Evolutionary conservation across 495 filamentous ascomycete genomes (phyloP), one percentile per base, ranked within the genome.

Genomic region (Letharia columbiana): DNA sequence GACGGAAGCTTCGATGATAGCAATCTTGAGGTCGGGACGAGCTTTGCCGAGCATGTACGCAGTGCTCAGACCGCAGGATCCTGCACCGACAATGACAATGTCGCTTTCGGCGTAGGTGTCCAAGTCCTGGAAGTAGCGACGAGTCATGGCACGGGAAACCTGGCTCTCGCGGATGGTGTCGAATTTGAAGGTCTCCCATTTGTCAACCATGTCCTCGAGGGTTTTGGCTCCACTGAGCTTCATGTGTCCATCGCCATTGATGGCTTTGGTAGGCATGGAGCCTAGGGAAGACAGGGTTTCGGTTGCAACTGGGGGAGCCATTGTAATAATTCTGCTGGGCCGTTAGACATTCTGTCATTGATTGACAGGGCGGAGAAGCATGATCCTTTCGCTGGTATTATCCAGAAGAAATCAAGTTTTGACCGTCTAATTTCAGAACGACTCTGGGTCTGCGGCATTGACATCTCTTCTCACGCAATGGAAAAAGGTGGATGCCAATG

Each of bases 321-420:
- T 94, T 64, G 71, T 87, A 74, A 39, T 63, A n/a, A 70, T 68
- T 58, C 66, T 73, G 67, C 52, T 69, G 54, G 33, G 35, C 47
- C 56, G 73, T 79, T 76, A 78, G 73, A 67, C 62, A 75, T 71
- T 77, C 72, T 56, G 69, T 74, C 73, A 75, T 73, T 69, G 63
- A 56, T 58, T 64, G 68, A 71, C 70, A 66, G 66, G 72, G 73
- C 75, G 76, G 76, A 81, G 79, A 80, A 84, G 88, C 89, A 92
- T 92, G 90, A 91, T 93, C 89, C 89, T 94, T 91, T 90, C 91
- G 91, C 91, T 91, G 89, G 91, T 88, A 93, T 94, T 96, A 92
- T 91, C 91, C 89, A 91, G 91, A 93, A 59, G 39, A 60, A n/a
- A 60, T 96, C 91, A 94, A 93, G 91, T 96, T 92, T 75, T 79